Conservation (phyloP, 1,139 yeast species). For the Spencermartinsiella ligniputridi region DNA sequence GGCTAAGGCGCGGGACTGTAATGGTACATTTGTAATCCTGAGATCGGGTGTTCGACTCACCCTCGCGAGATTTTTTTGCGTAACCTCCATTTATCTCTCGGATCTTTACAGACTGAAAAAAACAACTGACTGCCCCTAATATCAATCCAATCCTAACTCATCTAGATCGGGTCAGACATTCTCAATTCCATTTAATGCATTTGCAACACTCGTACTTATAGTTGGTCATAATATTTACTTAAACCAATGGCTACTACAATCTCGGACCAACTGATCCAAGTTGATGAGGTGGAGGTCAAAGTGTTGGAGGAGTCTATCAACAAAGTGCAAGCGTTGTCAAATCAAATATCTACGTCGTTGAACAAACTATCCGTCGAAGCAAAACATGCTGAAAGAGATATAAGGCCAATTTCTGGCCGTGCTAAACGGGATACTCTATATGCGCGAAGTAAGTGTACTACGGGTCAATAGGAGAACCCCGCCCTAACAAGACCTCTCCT, state of each 20-base stretch:
- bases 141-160: too few relatives aligned
- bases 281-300: slow-evolving; percentile 81
- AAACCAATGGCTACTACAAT: slow-evolving; percentile 1
- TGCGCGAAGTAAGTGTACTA: slow-evolving; percentile 42
- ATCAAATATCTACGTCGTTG: slow-evolving; percentile 53
- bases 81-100: too few relatives aligned
- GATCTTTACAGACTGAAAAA: too few relatives aligned
- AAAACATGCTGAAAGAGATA: slow-evolving; percentile 55
- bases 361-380: slow-evolving; percentile 54
- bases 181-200: too few relatives aligned
- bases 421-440: slow-evolving; percentile 54
- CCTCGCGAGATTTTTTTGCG: slow-evolving; percentile 56
- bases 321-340: slow-evolving; percentile 54
- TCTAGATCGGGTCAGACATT: too few relatives aligned
- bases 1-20: slow-evolving; percentile 62
- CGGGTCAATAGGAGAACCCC: not conserved
- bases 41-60: slow-evolving; percentile 85
- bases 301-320: slow-evolving; percentile 71
- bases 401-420: slow-evolving; percentile 66
- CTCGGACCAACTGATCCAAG: slow-evolving; percentile 39
- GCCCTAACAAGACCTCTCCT: slow-evolving; percentile 38
- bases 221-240: too few relatives aligned
- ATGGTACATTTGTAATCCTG: slow-evolving; percentile 57
- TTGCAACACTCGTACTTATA: too few relatives aligned
- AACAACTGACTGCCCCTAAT: too few relatives aligned